Percentiles rank a stretch among this genome's conserved stretches.
Conservation (phyloP, 371 early-diverging fungal species). For the Coemansia sp. region DNA sequence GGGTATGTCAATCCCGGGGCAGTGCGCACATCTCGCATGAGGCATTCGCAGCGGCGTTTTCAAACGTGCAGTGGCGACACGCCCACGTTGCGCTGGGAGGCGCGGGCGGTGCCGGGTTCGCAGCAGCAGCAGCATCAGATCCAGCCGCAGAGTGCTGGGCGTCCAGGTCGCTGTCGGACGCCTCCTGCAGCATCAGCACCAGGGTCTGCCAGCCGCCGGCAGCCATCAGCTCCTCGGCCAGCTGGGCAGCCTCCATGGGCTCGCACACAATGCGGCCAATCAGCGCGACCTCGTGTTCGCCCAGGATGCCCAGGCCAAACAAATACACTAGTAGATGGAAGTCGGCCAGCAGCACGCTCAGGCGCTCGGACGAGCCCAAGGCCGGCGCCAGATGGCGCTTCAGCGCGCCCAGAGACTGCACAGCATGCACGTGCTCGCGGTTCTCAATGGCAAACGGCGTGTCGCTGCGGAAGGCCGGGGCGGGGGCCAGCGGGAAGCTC, state of each 20-base stretch:
- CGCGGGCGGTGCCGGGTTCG: neutral
- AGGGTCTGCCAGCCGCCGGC: conserved; percentile 81
- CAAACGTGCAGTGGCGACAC: conserved; percentile 93
- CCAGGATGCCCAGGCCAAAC: conserved; percentile 26
- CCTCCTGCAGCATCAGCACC: conserved; percentile 63
- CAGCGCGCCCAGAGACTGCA: conserved; percentile 49
- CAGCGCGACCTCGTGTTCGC: conserved; percentile 58
- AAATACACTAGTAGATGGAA: conserved; percentile 82
- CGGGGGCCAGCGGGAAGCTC: conserved; percentile 85
- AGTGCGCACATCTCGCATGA: conserved; percentile 95
- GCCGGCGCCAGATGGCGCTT: conserved; percentile 50
- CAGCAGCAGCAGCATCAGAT: neutral
- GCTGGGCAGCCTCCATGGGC: conserved; percentile 45
- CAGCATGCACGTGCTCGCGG: conserved; percentile 54
- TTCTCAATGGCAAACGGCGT: conserved; percentile 74
- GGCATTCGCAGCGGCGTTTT: conserved; percentile 64
- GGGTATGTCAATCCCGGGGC: conserved; percentile 54
- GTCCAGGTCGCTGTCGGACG: conserved; percentile 48
- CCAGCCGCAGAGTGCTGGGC: conserved; percentile 11
- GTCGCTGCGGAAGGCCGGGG: conserved; percentile 68
- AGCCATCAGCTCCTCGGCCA: conserved; percentile 53
- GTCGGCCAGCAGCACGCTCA: conserved; percentile 54
- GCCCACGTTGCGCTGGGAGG: conserved; percentile 54
- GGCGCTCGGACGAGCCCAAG: conserved; percentile 49
- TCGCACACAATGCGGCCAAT: conserved; percentile 58